Evolutionary conservation across 805 yeast species (phyloP).

Genomic region (Candida xiaguanensis): DNA sequence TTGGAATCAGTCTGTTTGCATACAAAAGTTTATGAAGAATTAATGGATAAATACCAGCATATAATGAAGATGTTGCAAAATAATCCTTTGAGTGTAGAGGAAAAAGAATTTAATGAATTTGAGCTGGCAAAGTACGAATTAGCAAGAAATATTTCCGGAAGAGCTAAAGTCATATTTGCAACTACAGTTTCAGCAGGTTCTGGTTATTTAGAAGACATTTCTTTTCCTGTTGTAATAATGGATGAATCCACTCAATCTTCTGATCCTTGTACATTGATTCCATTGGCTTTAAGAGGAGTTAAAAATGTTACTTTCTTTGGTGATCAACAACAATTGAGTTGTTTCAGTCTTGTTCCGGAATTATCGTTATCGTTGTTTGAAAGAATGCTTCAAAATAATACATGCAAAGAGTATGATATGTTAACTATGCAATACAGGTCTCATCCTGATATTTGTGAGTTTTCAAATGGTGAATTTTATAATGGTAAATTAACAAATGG

Average conservation of each 20-base stretch:
- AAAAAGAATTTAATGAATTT: conserved; percentile 45
- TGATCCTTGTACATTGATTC: conserved; percentile 68
- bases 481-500: conserved; percentile 52
- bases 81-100: conserved; percentile 18
- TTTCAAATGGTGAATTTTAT: conserved; percentile 52
- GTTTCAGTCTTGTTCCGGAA: conserved; percentile 65
- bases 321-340: conserved; percentile 71
- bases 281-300: conserved; percentile 64
- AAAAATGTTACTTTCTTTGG: conserved; percentile 69
- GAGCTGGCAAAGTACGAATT: conserved; percentile 41
- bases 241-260: conserved; percentile 79
- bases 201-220: conserved; percentile 51
- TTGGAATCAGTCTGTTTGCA: conserved; percentile 61
- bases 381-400: conserved; percentile 58
- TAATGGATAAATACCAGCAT: conserved; percentile 44
- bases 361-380: conserved; percentile 67
- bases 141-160: conserved; percentile 49
- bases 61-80: conserved; percentile 39
- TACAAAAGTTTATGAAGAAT: conserved; percentile 48
- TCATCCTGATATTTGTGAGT: conserved; percentile 62
- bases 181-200: conserved; percentile 75
- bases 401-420: conserved; percentile 59
- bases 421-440: conserved; percentile 66
- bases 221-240: conserved; percentile 66
- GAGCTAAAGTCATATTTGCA: conserved; percentile 66